Percentiles rank a stretch among this genome's conserved stretches.
Evolutionary conservation across 345 rosid species (phyloP).

Genomic region (Boechera stricta): DNA sequence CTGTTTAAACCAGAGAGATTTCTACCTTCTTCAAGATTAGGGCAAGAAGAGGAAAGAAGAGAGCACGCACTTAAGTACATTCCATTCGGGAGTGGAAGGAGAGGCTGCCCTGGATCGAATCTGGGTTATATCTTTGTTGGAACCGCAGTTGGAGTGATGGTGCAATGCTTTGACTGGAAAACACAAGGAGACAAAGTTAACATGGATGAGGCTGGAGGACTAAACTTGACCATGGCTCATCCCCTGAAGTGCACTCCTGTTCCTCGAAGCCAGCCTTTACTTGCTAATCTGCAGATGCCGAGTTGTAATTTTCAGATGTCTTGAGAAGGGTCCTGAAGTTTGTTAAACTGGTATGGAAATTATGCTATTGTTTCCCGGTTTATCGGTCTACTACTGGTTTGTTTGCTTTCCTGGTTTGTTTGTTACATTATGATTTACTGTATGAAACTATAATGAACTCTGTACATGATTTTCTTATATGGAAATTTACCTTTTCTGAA

Average conservation of each 20-base stretch:
- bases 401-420: not conserved
- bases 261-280: not conserved
- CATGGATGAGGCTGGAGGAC: slow-evolving; percentile 24
- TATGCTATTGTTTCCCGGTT: not conserved
- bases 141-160: slow-evolving; percentile 41
- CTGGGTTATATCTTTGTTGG: slow-evolving; percentile 43
- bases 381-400: not conserved
- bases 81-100: slow-evolving; percentile 39
- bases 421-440: not conserved
- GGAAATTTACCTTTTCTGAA: not conserved
- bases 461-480: not conserved
- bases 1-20: no score
- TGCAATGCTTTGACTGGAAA: slow-evolving; percentile 48
- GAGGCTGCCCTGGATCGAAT: slow-evolving; percentile 61
- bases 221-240: slow-evolving; percentile 15
- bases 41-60: not conserved
- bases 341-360: not conserved
- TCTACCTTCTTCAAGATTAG: no score
- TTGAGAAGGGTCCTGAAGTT: not conserved
- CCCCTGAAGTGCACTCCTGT: slow-evolving; percentile 20
- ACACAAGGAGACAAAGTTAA: slow-evolving; percentile 46
- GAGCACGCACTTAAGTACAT: slow-evolving; percentile 56
- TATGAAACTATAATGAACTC: not conserved
- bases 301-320: not conserved
- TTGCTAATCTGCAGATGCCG: not conserved